phyloP scores from a whole-genome alignment of 306 rosid species.

The Vigna unguiculata region DNA sequence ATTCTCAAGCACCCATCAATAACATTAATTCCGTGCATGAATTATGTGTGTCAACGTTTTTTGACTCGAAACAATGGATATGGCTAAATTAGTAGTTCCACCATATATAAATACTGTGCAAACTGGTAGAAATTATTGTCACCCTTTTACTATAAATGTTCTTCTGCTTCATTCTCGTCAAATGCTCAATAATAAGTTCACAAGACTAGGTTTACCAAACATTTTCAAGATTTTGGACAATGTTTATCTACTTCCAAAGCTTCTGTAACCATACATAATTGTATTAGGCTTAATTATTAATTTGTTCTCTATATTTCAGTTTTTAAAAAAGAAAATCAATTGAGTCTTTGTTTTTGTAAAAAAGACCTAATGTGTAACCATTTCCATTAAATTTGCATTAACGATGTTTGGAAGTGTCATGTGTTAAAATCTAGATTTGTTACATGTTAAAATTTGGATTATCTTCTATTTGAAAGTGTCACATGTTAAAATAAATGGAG shows the following conservation, averaged over 20 bases:
- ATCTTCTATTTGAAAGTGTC: too few relatives aligned
- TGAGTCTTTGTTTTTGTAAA: too few relatives aligned
- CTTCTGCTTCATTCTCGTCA: not conserved
- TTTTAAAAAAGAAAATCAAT: too few relatives aligned
- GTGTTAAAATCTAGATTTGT: too few relatives aligned
- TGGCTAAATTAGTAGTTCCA: slow-evolving; percentile 36
- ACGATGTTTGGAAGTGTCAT: too few relatives aligned
- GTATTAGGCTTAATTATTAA: too few relatives aligned
- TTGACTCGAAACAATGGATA: slow-evolving; percentile 40
- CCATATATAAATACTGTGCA: not conserved
- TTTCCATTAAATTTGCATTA: too few relatives aligned
- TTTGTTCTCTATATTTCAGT: too few relatives aligned
- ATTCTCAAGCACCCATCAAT: slow-evolving; percentile 36
- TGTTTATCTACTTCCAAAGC: not conserved
- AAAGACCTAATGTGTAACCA: too few relatives aligned
- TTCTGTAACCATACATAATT: not conserved
- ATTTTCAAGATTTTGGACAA: not conserved
- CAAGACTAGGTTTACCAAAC: not conserved
- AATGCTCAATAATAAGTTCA: not conserved
- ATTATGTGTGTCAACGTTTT: slow-evolving; percentile 31
- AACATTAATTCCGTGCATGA: slow-evolving; percentile 17
- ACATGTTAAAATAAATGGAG: too few relatives aligned
- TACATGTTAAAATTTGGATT: too few relatives aligned
- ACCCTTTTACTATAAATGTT: not conserved
- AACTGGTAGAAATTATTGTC: slow-evolving; percentile 11